phyloP scores from a whole-genome alignment of 2,329 filamentous ascomycete genomes.

The Lasiodiplodia sp. region DNA sequence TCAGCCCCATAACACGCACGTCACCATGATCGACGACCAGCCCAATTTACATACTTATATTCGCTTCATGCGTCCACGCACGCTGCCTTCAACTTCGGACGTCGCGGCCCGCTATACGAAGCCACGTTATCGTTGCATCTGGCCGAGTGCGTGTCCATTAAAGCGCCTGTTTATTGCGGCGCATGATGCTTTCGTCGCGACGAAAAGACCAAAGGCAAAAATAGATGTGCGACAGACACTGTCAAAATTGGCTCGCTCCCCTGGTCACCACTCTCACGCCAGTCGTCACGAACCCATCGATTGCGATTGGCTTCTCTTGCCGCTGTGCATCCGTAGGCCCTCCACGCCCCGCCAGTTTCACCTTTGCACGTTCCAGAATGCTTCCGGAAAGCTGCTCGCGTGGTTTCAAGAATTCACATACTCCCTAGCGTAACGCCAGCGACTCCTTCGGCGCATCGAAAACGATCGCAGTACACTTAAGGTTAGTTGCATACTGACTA shows the following conservation, averaged over 20 bases:
- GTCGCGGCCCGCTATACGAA: conserved; percentile 23
- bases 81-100: conserved; percentile 22
- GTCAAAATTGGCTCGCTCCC: background rate
- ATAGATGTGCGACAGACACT: background rate
- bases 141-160: conserved; percentile 7
- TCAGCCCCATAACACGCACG: background rate
- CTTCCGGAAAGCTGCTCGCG: background rate
- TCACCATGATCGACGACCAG: conserved; percentile 12
- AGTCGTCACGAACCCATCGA: background rate
- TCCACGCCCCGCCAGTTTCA: background rate
- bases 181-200: background rate
- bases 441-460: background rate
- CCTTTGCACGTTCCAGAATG: background rate
- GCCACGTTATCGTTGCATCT: conserved; percentile 18
- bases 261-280: background rate
- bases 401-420: background rate
- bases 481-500: background rate
- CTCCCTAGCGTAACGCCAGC: background rate
- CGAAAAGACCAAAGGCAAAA: background rate
- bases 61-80: conserved; percentile 19
- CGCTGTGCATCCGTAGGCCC: background rate
- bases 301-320: background rate
- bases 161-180: background rate
- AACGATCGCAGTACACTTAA: background rate
- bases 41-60: conserved; percentile 9